Evolutionary conservation across 2,329 filamentous ascomycete species (phyloP), one percentile per base, ranked within the genome.

Genomic region (Fusarium pseudocircinatum): DNA sequence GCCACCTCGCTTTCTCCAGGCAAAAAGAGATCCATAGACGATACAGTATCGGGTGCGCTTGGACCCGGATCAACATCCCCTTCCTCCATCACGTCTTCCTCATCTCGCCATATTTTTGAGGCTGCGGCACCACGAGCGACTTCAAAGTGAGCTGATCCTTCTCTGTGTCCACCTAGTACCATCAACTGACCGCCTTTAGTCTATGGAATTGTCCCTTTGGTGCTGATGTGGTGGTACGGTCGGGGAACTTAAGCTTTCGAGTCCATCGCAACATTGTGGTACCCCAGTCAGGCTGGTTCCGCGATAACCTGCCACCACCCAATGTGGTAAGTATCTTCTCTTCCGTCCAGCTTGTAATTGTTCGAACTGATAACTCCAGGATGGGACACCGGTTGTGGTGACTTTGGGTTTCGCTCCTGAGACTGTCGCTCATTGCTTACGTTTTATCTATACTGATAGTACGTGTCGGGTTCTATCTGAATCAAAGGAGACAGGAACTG

Each of bases 381-480:
- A 79, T 43, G 78, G 78, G 15, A 59, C 71, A 8, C 77, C 77
- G 2, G 74, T 79, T 16, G 69, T 74, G 16, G 59, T 83, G 16
- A 43, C 70, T 43, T 47, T 81, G 22, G 52, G 71, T 2, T 76
- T 74, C 46, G 74, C 77, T 28, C 71, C 75, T 12, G 75, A 76
- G 46, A 73, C 80, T 22, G 71, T 79, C 22, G 79, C 69, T 11
- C 77, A 80, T 59, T 79, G 79, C 59, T 75, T 83, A 30, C 74
- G 75, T 34, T 84, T 80, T 63, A 78, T 83, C 57, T 84, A 84
- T 60, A 82, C 79, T 10, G 69, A 78, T 26, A 74, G 82, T 82
- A 66, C 64, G 81, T 75, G n/a, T 14, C 18, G 42, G 10, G 13
- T 15, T 46, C 34, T 22, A 28, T 24, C 24, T n/a, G 20, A n/a